Percentiles rank a stretch among this genome's conserved stretches.
Conservation (phyloP, 1,139 yeast species). For the Ogataea hybrid region DNA sequence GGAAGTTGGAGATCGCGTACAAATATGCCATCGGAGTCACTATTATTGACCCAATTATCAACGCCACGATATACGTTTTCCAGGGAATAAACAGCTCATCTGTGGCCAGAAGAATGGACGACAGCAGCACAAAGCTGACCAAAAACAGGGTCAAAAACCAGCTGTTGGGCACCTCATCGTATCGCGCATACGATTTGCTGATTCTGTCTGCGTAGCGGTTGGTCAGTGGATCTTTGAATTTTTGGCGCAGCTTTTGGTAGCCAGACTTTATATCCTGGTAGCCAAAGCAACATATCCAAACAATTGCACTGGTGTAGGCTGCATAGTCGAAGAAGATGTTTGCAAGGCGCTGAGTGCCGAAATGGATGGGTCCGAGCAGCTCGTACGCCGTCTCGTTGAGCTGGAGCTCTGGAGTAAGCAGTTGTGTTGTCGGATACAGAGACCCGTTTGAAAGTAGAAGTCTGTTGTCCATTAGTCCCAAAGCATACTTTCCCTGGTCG, state of each 20-base stretch:
- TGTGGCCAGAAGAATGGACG: slow-evolving; percentile 36
- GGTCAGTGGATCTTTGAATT: background rate
- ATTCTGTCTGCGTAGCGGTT: slow-evolving; percentile 37
- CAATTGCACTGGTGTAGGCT: slow-evolving; percentile 46
- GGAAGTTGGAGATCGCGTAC: slow-evolving; percentile 51
- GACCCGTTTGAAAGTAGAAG: slow-evolving; percentile 36
- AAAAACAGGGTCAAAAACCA: slow-evolving; percentile 42
- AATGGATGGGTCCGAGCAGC: slow-evolving; percentile 37
- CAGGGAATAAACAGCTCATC: slow-evolving; percentile 47
- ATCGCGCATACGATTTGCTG: slow-evolving; percentile 38
- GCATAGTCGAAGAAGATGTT: slow-evolving; percentile 53
- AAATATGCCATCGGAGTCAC: slow-evolving; percentile 51
- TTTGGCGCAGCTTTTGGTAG: slow-evolving; percentile 6
- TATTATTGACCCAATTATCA: slow-evolving; percentile 42
- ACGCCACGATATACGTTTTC: slow-evolving; percentile 47
- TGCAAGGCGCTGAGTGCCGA: slow-evolving; percentile 49
- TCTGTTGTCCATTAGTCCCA: slow-evolving; percentile 43
- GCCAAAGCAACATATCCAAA: slow-evolving; percentile 41
- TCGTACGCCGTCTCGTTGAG: slow-evolving; percentile 42
- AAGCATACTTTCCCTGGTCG: slow-evolving; percentile 28
- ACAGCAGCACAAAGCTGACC: slow-evolving; percentile 37
- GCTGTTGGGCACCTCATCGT: slow-evolving; percentile 40
- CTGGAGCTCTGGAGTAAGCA: slow-evolving; percentile 36
- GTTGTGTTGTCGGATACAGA: slow-evolving; percentile 37
- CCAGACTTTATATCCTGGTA: slow-evolving; percentile 32